These are phyloP conservation scores for Boletus coccyginus DNA, from an alignment of 768 basidiomycete genomes.

Conservation along the genomic window DNA sequence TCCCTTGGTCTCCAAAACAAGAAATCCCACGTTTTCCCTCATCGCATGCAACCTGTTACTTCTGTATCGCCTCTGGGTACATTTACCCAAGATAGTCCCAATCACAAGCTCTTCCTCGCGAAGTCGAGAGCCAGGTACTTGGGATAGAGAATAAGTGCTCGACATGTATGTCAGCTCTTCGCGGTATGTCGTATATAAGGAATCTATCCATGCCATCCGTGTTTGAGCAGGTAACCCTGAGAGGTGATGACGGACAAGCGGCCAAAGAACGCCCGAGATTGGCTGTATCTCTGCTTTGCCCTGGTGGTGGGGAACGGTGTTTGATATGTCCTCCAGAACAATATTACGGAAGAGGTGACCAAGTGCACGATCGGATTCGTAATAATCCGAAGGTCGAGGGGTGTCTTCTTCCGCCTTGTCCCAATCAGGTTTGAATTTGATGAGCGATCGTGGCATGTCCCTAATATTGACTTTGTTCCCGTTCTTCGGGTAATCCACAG, in stretches of 20 bases:
- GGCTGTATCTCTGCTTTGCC: constrained; percentile 32
- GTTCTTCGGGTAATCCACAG: constrained; percentile 81
- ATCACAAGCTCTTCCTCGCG: constrained; percentile 72
- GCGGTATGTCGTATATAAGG: constrained; percentile 39
- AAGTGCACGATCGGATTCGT: constrained; percentile 66
- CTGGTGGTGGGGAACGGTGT: constrained; percentile 8
- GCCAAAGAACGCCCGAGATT: constrained; percentile 20
- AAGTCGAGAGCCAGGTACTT: constrained; percentile 51
- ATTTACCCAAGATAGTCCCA: constrained; percentile 72
- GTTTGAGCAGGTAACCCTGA: neutral
- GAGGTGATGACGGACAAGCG: constrained; percentile 23
- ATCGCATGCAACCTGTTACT: constrained; percentile 59
- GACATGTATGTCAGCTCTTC: constrained; percentile 72
- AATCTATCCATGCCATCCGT: constrained; percentile 11
- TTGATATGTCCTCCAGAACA: constrained; percentile 36
- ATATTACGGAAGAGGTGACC: constrained; percentile 71
- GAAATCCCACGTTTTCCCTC: constrained; percentile 50
- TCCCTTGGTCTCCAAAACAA: constrained; percentile 50
- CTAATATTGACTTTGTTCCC: constrained; percentile 61
- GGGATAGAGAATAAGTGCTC: constrained; percentile 62
- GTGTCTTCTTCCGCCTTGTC: constrained; percentile 56
- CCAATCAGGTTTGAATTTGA: constrained; percentile 79
- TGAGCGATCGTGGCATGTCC: constrained; percentile 51
- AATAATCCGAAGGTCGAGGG: constrained; percentile 62
- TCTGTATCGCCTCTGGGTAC: constrained; percentile 59